phyloP scores from a whole-genome alignment of 495 filamentous ascomycete species.

The Penicillium manginii region DNA sequence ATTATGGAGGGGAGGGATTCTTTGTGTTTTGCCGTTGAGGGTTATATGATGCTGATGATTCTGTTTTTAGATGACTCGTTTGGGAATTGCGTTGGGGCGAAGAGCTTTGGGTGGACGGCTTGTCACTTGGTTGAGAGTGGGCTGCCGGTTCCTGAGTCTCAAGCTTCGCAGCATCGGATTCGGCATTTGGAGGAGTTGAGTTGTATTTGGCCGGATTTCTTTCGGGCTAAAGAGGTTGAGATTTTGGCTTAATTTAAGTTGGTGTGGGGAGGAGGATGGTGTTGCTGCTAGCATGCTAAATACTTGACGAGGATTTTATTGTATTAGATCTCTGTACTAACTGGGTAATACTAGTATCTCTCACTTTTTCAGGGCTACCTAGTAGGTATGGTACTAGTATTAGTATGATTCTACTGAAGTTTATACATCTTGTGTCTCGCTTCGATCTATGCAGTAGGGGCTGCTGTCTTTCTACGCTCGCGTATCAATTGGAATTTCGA shows the following conservation, averaged over 20 bases:
- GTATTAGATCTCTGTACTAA: too few relatives aligned
- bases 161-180: background rate
- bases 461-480: too few relatives aligned
- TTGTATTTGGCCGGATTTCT: conserved; percentile 1
- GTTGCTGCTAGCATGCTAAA: background rate
- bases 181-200: background rate
- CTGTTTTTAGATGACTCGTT: background rate
- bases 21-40: too few relatives aligned
- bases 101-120: background rate
- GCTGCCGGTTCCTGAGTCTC: background rate
- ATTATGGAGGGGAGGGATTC: too few relatives aligned
- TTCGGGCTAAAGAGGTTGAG: background rate
- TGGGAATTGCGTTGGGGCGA: conserved; percentile 3
- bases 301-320: too few relatives aligned
- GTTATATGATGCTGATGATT: background rate
- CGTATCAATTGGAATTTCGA: too few relatives aligned
- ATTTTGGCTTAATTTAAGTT: background rate
- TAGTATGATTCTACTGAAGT: too few relatives aligned
- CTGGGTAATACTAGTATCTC: too few relatives aligned
- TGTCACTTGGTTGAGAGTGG: background rate
- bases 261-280: background rate
- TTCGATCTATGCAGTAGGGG: too few relatives aligned
- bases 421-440: too few relatives aligned
- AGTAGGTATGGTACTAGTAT: too few relatives aligned
- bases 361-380: too few relatives aligned